These are phyloP conservation scores for Starmerella sp. DNA, from an alignment of 805 yeast species.

Conservation along the genomic window DNA sequence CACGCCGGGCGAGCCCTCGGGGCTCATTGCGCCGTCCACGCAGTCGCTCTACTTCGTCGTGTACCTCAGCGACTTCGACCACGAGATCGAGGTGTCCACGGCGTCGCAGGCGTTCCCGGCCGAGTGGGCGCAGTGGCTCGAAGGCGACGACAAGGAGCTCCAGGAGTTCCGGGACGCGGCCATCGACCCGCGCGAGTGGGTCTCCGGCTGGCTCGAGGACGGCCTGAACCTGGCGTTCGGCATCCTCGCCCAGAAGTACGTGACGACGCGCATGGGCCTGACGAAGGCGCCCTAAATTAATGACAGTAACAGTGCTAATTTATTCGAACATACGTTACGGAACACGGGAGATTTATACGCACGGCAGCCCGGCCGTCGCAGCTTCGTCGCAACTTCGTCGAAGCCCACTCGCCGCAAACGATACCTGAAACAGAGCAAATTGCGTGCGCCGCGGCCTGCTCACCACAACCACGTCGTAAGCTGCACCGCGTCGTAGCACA, in stretches of 20 bases:
- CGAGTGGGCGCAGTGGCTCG: conserved; percentile 92
- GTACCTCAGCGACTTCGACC: conserved; percentile 65
- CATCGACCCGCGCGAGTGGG: conserved; percentile 75
- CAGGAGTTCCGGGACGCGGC: conserved; percentile 34
- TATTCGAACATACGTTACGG: no score
- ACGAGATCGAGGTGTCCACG: conserved; percentile 59
- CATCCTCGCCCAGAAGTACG: conserved; percentile 79
- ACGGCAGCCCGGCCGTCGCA: no score
- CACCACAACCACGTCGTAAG: no score
- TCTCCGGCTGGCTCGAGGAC: conserved; percentile 63
- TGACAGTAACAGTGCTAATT: neutral
- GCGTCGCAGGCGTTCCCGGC: conserved; percentile 84
- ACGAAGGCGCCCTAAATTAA: conserved; percentile 4
- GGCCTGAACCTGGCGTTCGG: conserved; percentile 76
- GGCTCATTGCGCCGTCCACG: conserved; percentile 2
- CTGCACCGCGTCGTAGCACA: no score
- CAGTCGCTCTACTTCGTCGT: conserved; percentile 59
- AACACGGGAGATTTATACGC: no score
- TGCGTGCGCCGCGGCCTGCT: no score
- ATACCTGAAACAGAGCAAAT: no score
- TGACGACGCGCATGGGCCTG: conserved; percentile 76
- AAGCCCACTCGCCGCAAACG: no score
- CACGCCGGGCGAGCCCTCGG: conserved; percentile 7
- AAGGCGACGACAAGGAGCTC: conserved; percentile 30
- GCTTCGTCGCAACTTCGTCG: no score